Evolutionary conservation across 768 basidiomycete species (phyloP).

Genomic region (Panaeolus papilionaceus): DNA sequence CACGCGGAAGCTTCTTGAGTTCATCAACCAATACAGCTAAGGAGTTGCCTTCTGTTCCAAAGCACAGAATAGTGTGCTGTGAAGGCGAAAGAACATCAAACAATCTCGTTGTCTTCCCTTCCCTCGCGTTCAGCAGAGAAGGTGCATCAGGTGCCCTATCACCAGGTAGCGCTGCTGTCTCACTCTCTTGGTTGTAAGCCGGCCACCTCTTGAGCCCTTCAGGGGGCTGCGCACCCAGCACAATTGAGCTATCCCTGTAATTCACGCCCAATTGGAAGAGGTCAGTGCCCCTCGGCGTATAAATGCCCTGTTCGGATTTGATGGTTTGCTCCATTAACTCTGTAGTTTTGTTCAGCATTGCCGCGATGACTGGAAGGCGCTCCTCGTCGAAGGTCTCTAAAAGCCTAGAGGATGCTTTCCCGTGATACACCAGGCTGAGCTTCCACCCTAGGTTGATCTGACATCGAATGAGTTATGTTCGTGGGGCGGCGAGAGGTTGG

Average conservation of each 20-base stretch:
- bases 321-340: constrained; percentile 29
- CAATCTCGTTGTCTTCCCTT: not conserved
- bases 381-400: constrained; percentile 40
- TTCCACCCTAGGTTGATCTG: constrained; percentile 49
- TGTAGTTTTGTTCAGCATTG: constrained; percentile 40
- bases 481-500: not conserved
- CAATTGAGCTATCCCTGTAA: constrained; percentile 54
- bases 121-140: not conserved
- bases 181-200: not conserved
- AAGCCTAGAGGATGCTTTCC: constrained; percentile 30
- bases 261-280: constrained; percentile 55
- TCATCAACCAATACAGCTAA: not conserved
- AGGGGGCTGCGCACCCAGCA: constrained; percentile 40
- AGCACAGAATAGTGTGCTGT: not conserved
- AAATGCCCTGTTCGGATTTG: constrained; percentile 7
- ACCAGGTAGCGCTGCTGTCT: not conserved
- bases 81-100: not conserved
- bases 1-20: not conserved
- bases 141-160: constrained; percentile 12
- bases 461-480: not conserved
- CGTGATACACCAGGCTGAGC: constrained; percentile 38
- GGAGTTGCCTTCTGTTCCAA: not conserved
- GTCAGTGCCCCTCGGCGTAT: constrained; percentile 27
- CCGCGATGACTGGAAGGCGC: constrained; percentile 44
- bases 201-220: not conserved